Percentiles rank a stretch among this genome's conserved stretches.
These are phyloP conservation scores for Westerdykella sp. DNA, from an alignment of 2,329 filamentous ascomycete genomes.

Conservation along the genomic window DNA sequence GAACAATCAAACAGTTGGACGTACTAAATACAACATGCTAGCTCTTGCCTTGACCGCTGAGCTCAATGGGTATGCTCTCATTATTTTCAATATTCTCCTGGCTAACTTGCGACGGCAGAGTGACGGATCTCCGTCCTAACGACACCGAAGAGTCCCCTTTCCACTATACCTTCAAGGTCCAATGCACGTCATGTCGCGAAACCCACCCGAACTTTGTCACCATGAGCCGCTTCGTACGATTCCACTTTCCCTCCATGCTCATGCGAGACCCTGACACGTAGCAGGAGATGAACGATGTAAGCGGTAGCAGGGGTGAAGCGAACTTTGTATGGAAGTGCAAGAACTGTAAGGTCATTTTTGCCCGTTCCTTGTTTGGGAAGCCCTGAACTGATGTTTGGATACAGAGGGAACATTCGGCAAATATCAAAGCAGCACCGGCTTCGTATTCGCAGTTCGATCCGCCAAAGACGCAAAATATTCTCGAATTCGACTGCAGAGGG, in stretches of 20 bases:
- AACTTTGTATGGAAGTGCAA: constrained; percentile 99
- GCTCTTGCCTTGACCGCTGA: constrained; percentile 36
- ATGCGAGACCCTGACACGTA: constrained; percentile 1
- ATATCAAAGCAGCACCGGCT: constrained; percentile 67
- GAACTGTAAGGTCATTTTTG: constrained; percentile 73
- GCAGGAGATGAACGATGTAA: constrained; percentile 84
- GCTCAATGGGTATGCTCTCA: constrained; percentile 25
- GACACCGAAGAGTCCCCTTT: constrained; percentile 80
- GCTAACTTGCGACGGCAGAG: constrained; percentile 47
- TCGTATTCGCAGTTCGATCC: constrained; percentile 67
- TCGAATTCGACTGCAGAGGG: constrained; percentile 90
- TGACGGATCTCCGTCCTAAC: constrained; percentile 79
- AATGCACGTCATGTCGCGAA: constrained; percentile 96
- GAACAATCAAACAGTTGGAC: constrained; percentile 2
- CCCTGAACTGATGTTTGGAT: constrained; percentile 5
- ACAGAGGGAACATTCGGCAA: constrained; percentile 78
- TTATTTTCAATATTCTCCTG: neutral
- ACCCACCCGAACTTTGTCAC: constrained; percentile 79
- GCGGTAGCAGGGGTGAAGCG: constrained; percentile 87
- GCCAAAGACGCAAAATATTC: constrained; percentile 68
- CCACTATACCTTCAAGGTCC: constrained; percentile 96
- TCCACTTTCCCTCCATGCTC: neutral
- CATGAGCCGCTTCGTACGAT: constrained; percentile 77
- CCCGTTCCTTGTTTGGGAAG: constrained; percentile 3
- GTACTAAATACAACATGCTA: constrained; percentile 21